phyloP scores from a whole-genome alignment of 2,329 filamentous ascomycete species.

The Alternaria tenuissima region DNA sequence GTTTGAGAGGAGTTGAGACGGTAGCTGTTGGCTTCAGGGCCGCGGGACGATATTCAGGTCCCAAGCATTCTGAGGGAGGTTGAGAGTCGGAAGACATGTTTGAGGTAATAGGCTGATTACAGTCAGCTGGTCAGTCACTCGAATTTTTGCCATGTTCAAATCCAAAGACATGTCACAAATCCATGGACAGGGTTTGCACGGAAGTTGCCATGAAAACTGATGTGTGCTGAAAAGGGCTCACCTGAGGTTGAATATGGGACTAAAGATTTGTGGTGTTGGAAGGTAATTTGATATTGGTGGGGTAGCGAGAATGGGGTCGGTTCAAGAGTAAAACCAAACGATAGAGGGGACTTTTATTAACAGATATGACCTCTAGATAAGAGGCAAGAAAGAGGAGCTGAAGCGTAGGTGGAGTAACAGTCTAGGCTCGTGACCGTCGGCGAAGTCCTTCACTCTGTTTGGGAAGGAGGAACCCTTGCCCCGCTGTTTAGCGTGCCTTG shows the following conservation, averaged over 20 bases:
- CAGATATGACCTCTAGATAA: conserved; percentile 29
- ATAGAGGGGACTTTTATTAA: conserved; percentile 20
- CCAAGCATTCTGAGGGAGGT: conserved; percentile 69
- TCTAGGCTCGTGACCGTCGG: conserved; percentile 48
- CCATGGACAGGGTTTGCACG: background rate
- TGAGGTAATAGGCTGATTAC: conserved; percentile 12
- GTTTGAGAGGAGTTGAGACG: conserved; percentile 80
- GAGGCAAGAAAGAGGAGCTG: conserved; percentile 26
- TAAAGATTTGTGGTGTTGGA: conserved; percentile 6
- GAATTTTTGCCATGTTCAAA: background rate
- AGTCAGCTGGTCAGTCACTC: conserved; percentile 1
- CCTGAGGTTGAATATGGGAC: conserved; percentile 2
- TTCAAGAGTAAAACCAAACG: conserved; percentile 18
- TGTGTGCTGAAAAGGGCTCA: background rate
- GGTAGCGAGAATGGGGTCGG: conserved; percentile 22
- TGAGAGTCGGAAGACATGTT: conserved; percentile 41
- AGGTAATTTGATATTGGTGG: conserved; percentile 13
- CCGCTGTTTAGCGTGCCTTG: conserved; percentile 29
- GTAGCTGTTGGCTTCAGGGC: conserved; percentile 86
- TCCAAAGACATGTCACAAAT: background rate
- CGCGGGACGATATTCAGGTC: conserved; percentile 78
- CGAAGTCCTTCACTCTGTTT: conserved; percentile 38
- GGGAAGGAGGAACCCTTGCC: conserved; percentile 30
- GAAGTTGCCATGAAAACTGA: background rate
- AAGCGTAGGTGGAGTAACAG: conserved; percentile 24